Percentiles rank a stretch among this genome's conserved stretches.
phyloP scores from a whole-genome alignment of 2,329 filamentous ascomycete species.

The Rhytidhysteron rufulum region DNA sequence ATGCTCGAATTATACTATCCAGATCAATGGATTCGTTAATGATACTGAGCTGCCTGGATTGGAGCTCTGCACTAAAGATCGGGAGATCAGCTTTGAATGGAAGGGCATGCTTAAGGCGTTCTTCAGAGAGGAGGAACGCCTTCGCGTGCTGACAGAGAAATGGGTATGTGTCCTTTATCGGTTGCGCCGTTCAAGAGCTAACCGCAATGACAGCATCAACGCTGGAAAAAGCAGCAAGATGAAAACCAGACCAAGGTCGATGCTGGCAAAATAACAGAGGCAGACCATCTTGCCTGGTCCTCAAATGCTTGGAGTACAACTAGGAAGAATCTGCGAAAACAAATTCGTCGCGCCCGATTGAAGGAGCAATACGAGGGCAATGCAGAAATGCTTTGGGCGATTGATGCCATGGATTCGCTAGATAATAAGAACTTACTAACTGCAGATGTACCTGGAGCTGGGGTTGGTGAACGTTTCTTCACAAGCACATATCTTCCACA shows the following conservation, averaged over 20 bases:
- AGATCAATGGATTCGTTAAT: constrained; percentile 25
- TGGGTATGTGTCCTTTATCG: constrained; percentile 1
- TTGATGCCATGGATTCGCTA: constrained; percentile 21
- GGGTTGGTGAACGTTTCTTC: constrained; percentile 28
- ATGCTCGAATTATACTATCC: constrained; percentile 29
- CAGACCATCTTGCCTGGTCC: constrained; percentile 1
- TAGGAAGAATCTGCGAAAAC: constrained; percentile 17
- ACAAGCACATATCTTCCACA: constrained; percentile 25
- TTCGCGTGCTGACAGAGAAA: constrained; percentile 8
- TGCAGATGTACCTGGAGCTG: constrained; percentile 21
- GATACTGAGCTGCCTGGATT: constrained; percentile 26
- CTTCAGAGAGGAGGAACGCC: constrained; percentile 25
- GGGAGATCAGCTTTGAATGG: constrained; percentile 26
- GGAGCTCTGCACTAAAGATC: constrained; percentile 12
- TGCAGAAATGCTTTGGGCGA: constrained; percentile 28
- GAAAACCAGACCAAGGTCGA: constrained; percentile 13
- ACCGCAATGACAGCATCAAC: background rate
- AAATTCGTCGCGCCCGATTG: constrained; percentile 20
- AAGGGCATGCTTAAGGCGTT: constrained; percentile 23
- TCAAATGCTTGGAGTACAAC: constrained; percentile 7
- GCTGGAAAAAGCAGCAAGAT: background rate
- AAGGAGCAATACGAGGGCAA: constrained; percentile 18
- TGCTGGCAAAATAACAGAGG: constrained; percentile 10
- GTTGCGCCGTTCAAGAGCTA: background rate
- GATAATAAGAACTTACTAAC: constrained; percentile 19